Conservation (phyloP, 371 early-diverging fungal species). For the Mucor plumbeus region DNA sequence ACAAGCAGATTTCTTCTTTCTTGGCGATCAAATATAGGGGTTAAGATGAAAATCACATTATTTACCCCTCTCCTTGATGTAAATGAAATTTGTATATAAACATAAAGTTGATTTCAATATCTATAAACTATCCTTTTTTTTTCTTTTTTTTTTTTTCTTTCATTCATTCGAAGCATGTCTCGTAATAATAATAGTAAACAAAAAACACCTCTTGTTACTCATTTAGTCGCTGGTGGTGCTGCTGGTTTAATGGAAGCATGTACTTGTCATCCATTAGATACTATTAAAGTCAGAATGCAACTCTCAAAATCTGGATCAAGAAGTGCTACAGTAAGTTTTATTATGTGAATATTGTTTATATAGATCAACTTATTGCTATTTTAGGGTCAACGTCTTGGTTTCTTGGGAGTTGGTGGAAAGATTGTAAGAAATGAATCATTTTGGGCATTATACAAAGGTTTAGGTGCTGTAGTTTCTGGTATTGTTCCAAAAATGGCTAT, state of each 20-base stretch:
- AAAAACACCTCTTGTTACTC: conserved; percentile 62
- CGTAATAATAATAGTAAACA: conserved; percentile 33
- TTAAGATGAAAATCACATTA: neutral
- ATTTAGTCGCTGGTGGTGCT: conserved; percentile 88
- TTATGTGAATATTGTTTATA: neutral
- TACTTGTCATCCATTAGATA: conserved; percentile 96
- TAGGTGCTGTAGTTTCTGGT: conserved; percentile 95
- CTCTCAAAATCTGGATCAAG: conserved; percentile 60
- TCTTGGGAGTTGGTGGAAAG: conserved; percentile 84
- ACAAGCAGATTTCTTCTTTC: neutral
- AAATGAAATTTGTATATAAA: neutral
- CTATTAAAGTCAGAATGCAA: conserved; percentile 97
- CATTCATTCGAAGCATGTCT: conserved; percentile 1
- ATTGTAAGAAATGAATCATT: conserved; percentile 91
- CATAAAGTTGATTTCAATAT: neutral
- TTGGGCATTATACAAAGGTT: conserved; percentile 94
- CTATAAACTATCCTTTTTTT: neutral
- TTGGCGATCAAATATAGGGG: conserved; percentile 13
- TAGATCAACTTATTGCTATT: neutral
- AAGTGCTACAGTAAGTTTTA: conserved; percentile 45
- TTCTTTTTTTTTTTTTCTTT: neutral
- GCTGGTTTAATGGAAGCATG: conserved; percentile 96
- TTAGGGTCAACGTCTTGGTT: conserved; percentile 61
- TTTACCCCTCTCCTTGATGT: conserved; percentile 1
- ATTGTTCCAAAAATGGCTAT: conserved; percentile 99